Percentiles rank a stretch among this genome's conserved stretches.
Evolutionary conservation across 805 yeast species (phyloP).

Genomic region (Candida dajiaensis): DNA sequence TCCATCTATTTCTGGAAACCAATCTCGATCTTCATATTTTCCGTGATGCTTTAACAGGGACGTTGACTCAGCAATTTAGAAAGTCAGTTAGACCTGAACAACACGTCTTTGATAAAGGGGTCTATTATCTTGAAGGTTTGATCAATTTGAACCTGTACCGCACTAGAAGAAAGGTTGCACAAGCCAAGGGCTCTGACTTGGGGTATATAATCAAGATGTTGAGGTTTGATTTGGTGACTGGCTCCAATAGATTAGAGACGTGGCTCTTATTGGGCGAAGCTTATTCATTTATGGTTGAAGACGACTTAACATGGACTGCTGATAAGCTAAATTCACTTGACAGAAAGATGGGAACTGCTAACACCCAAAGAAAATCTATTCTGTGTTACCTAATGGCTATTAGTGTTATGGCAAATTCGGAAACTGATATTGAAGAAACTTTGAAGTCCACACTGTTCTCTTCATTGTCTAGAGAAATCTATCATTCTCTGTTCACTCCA

Average conservation of each 20-base stretch:
- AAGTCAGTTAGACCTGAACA: slow-evolving; percentile 29
- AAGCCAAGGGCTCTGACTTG: slow-evolving; percentile 76
- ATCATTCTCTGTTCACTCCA: slow-evolving; percentile 39
- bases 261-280: slow-evolving; percentile 86
- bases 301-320: slow-evolving; percentile 87
- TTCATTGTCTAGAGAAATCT: slow-evolving; percentile 51
- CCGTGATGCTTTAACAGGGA: slow-evolving; percentile 48
- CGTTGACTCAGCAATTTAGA: slow-evolving; percentile 25
- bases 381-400: slow-evolving; percentile 73
- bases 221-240: slow-evolving; percentile 59
- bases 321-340: slow-evolving; percentile 68
- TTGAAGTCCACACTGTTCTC: slow-evolving; percentile 43
- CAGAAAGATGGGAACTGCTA: slow-evolving; percentile 53
- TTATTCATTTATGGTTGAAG: slow-evolving; percentile 74
- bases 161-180: slow-evolving; percentile 67
- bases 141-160: slow-evolving; percentile 60
- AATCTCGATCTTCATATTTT: slow-evolving; percentile 39
- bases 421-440: slow-evolving; percentile 24
- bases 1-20: slow-evolving; percentile 45
- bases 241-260: slow-evolving; percentile 67
- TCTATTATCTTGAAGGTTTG: slow-evolving; percentile 66
- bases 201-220: slow-evolving; percentile 66
- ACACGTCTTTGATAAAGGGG: slow-evolving; percentile 42
- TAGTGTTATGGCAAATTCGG: slow-evolving; percentile 30
- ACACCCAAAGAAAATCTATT: slow-evolving; percentile 61